A percentile compares a stretch with the other conserved stretches of the same genome.
Conservation (phyloP, 805 yeast genomes). For the Saccharomyces eubayanus region DNA sequence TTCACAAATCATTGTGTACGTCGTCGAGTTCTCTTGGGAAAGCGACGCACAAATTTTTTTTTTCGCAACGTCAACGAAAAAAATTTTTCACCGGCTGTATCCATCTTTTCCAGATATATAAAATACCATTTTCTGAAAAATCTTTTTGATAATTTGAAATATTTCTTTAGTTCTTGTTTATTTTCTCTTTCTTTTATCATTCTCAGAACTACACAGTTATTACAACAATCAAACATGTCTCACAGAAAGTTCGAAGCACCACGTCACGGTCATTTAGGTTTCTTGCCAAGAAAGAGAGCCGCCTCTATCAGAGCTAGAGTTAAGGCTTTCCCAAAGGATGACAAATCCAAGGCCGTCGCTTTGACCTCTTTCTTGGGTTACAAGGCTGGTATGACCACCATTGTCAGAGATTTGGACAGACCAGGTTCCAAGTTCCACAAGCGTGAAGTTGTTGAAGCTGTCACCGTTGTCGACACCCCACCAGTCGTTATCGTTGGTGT, state of each 20-base stretch:
- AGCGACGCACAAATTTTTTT: background rate
- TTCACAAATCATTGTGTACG: background rate
- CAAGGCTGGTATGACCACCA: slow-evolving; percentile 99
- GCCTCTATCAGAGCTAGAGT: slow-evolving; percentile 97
- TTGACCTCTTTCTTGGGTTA: slow-evolving; percentile 99
- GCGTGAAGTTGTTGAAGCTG: slow-evolving; percentile 99
- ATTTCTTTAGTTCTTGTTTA: background rate
- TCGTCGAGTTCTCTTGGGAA: background rate
- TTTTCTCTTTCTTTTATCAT: background rate
- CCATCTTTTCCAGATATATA: background rate
- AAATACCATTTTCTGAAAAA: background rate
- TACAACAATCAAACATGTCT: slow-evolving; percentile 53
- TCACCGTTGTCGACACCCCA: slow-evolving; percentile 98
- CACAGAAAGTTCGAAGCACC: slow-evolving; percentile 99
- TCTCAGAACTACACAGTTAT: background rate
- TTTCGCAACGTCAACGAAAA: background rate
- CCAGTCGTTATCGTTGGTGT: slow-evolving; percentile 98
- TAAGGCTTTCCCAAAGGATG: slow-evolving; percentile 99
- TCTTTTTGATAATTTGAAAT: background rate
- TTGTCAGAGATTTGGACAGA: slow-evolving; percentile 99
- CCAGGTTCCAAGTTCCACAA: slow-evolving; percentile 99
- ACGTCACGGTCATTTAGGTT: slow-evolving; percentile 99
- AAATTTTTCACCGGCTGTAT: background rate
- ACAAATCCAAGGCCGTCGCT: slow-evolving; percentile 94
- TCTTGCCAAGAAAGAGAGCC: slow-evolving; percentile 99